Percentiles rank a stretch among this genome's conserved stretches.
These are phyloP conservation scores for Phytopythium aichiense DNA, from an alignment of 352 stramenopile genomes.

Conservation along the genomic window DNA sequence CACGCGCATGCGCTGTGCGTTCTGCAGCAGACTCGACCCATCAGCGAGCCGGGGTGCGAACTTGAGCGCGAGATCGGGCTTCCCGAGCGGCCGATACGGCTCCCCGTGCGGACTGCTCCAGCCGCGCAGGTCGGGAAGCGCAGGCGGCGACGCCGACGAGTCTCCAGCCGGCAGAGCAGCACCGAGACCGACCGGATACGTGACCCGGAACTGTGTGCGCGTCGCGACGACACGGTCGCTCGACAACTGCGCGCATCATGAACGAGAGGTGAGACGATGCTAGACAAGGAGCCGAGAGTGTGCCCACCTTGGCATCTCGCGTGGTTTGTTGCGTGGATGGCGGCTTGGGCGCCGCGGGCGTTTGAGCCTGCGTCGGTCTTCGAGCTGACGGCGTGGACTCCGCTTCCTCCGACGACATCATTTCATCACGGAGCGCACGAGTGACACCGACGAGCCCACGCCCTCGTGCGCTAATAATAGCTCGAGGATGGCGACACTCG, in stretches of 20 bases:
- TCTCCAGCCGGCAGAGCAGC: background rate
- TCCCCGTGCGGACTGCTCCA: conserved; percentile 73
- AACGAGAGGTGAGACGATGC: background rate
- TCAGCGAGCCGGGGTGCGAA: conserved; percentile 49
- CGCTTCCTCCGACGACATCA: background rate
- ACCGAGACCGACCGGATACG: conserved; percentile 13
- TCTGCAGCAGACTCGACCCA: conserved; percentile 29
- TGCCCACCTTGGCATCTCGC: background rate
- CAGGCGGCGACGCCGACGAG: background rate
- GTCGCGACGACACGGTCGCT: conserved; percentile 48
- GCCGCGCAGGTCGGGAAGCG: conserved; percentile 26
- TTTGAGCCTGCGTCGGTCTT: background rate
- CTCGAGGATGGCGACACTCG: too few species aligned
- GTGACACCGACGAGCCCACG: background rate
- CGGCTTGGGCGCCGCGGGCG: background rate
- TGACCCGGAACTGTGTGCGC: conserved; percentile 53
- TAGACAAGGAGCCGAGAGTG: background rate
- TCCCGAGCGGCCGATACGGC: conserved; percentile 63
- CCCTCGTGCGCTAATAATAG: background rate
- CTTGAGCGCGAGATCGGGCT: conserved; percentile 63
- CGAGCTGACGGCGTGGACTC: background rate
- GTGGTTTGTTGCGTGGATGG: background rate
- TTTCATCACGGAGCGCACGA: background rate
- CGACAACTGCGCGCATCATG: background rate
- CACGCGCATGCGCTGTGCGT: conserved; percentile 22